These are phyloP conservation scores for Rhizopogon vulgaris DNA, from an alignment of 768 basidiomycete genomes.

Conservation along the genomic window DNA sequence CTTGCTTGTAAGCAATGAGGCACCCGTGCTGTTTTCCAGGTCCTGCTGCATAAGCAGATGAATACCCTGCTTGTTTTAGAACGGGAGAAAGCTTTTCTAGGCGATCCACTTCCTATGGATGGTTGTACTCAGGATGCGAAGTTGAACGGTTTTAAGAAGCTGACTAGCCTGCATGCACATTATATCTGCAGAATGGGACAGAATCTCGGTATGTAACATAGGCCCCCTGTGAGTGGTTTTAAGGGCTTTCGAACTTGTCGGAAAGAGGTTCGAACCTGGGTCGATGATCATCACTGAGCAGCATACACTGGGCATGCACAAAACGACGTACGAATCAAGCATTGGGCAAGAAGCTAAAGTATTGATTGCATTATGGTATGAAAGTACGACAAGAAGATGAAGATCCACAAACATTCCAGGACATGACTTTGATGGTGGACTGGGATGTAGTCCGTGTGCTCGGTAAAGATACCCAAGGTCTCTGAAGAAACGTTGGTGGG, in stretches of 20 bases:
- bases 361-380: constrained; percentile 1
- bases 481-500: constrained; percentile 12
- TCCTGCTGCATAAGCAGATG: constrained; percentile 60
- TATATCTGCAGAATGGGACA: constrained; percentile 68
- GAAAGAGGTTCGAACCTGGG: constrained; percentile 74
- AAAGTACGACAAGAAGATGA: not conserved
- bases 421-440: constrained; percentile 49
- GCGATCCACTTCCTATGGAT: constrained; percentile 76
- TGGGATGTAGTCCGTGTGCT: not conserved
- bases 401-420: constrained; percentile 71
- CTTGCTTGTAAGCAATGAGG: constrained; percentile 66
- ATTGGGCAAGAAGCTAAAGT: constrained; percentile 67
- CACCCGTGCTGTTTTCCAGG: constrained; percentile 80
- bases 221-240: constrained; percentile 67
- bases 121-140: not conserved
- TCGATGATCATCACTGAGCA: not conserved
- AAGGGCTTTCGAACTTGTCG: constrained; percentile 72
- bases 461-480: constrained; percentile 31
- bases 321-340: constrained; percentile 62
- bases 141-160: not conserved
- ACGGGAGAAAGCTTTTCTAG: constrained; percentile 66
- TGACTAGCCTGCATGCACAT: constrained; percentile 75
- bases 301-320: not conserved
- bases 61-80: constrained; percentile 61
- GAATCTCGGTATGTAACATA: constrained; percentile 75